Evolutionary conservation across 192 early-diverging fungal genomes (phyloP).

Genomic region (Lunasporangiospora selenospora): DNA sequence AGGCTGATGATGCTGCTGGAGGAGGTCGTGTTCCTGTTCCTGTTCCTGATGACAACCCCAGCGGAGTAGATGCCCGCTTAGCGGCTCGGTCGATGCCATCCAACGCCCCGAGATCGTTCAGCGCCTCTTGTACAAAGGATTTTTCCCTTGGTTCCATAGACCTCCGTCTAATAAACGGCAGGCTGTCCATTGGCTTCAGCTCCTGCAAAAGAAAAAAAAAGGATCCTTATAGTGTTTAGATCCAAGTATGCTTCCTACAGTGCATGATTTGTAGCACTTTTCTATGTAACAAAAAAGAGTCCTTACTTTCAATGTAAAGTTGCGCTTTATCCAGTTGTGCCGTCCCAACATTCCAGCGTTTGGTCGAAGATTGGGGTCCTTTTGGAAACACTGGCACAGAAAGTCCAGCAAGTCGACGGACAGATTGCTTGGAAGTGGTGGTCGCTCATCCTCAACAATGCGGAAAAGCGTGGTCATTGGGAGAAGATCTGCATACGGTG

Average conservation of each 20-base stretch:
- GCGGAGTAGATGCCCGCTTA: constrained; percentile 25
- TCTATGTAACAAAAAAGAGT: background rate
- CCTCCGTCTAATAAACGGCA: constrained; percentile 39
- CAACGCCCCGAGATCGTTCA: too few species aligned
- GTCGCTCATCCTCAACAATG: constrained; percentile 92
- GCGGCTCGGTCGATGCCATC: background rate
- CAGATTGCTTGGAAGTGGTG: constrained; percentile 83
- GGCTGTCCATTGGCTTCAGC: constrained; percentile 43
- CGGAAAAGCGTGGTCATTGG: constrained; percentile 93
- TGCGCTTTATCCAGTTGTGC: constrained; percentile 80
- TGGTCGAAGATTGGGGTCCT: constrained; percentile 75
- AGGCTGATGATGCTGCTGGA: constrained; percentile 5
- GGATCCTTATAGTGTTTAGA: background rate
- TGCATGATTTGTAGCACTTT: background rate
- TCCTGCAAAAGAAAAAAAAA: constrained; percentile 10
- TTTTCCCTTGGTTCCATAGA: constrained; percentile 32
- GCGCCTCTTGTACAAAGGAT: background rate
- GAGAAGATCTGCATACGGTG: constrained; percentile 86
- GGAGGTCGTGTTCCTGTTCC: constrained; percentile 31
- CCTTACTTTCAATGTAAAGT: constrained; percentile 42
- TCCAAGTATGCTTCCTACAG: background rate
- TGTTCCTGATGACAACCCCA: constrained; percentile 23
- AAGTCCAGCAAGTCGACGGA: constrained; percentile 85
- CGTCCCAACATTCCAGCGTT: constrained; percentile 74
- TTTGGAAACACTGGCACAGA: constrained; percentile 84